Conservation (phyloP, 495 filamentous ascomycete genomes). For the Filosporella fistucella region DNA sequence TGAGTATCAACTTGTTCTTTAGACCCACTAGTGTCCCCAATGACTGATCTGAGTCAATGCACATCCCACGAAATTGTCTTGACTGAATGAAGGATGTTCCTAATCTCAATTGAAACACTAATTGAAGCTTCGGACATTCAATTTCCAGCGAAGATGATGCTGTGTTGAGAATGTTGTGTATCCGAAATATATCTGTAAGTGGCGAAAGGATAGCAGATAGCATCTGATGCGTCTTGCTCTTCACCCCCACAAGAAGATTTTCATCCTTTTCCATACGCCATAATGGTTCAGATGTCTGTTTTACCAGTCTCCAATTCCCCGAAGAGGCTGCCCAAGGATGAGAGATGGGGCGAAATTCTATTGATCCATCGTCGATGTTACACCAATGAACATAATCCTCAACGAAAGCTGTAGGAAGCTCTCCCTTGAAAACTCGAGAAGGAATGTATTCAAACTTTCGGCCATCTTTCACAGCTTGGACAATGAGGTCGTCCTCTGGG, state of each 20-base stretch:
- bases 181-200: constrained; percentile 3
- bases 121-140: constrained; percentile 41
- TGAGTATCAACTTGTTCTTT: constrained; percentile 47
- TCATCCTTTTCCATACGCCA: background rate
- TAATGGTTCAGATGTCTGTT: background rate
- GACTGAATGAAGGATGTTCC: constrained; percentile 32
- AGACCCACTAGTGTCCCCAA: constrained; percentile 51
- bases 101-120: constrained; percentile 38
- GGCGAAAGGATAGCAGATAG: constrained; percentile 12
- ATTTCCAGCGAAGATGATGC: constrained; percentile 26
- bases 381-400: constrained; percentile 49
- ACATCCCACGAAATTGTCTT: constrained; percentile 49
- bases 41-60: constrained; percentile 44
- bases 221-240: constrained; percentile 5
- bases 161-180: constrained; percentile 8
- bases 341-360: constrained; percentile 42
- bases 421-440: constrained; percentile 9
- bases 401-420: constrained; percentile 39
- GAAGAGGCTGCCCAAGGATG: constrained; percentile 30
- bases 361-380: constrained; percentile 23
- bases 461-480: background rate
- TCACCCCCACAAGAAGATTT: background rate
- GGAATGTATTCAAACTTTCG: background rate
- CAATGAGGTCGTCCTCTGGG: background rate
- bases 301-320: constrained; percentile 5